Conservation (phyloP, 257 asterid species). For the Przewalskia tangutica region DNA sequence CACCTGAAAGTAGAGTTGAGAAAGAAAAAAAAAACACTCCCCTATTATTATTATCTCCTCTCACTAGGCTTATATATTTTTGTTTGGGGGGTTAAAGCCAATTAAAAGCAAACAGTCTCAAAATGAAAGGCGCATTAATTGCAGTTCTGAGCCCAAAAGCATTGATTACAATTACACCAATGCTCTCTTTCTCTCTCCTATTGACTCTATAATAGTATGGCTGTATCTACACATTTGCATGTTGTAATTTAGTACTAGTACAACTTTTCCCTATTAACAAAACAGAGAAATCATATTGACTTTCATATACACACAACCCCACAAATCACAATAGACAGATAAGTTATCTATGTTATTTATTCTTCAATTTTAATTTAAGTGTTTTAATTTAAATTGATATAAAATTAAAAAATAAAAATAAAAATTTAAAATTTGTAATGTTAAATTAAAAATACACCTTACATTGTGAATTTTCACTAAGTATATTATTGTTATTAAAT, state of each 20-base stretch:
- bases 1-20: constrained; percentile 24
- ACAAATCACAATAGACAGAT: not conserved
- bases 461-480: no score
- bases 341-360: constrained; percentile 8
- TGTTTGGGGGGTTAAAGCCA: constrained; percentile 19
- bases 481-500: no score
- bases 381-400: no score
- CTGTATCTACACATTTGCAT: constrained; percentile 20
- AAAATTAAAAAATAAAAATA: no score
- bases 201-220: constrained; percentile 27
- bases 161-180: constrained; percentile 31
- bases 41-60: not conserved
- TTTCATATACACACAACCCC: constrained; percentile 24
- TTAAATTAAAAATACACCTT: no score
- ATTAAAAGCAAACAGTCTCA: constrained; percentile 41
- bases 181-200: constrained; percentile 16
- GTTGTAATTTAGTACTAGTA: not conserved
- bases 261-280: constrained; percentile 3
- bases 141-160: constrained; percentile 44
- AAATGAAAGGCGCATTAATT: constrained; percentile 65
- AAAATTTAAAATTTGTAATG: no score
- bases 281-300: constrained; percentile 45
- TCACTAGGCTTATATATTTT: constrained; percentile 4
- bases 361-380: not conserved
- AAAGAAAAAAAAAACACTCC: not conserved